Base-by-base conservation (phyloP, 2,329 filamentous ascomycete species). In the Aspergillus brasiliensis region DNA sequence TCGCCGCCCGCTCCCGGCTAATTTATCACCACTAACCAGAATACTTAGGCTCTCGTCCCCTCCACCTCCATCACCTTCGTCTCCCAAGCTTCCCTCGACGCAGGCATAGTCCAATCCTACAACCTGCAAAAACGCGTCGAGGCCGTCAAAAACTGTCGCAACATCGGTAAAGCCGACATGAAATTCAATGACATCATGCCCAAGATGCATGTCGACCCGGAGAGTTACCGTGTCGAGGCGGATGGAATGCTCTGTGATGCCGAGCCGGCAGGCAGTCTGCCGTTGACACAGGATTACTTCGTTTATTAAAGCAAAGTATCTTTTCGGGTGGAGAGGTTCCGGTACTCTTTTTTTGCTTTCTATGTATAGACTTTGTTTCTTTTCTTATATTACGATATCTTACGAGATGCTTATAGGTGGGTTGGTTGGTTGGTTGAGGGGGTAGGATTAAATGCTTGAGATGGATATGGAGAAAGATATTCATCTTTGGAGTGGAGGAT, bases 201-300 rank as follows among this genome's bases (percentile, higher is more conserved):
- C 13, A 86, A 83, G 78, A 97, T 98, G 91, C 87, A 82, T 69
- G 93, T 98, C 61, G 93, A 98, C 75, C 91, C 94, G 5, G 94
- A 98, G 83, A 88, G 85, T 70, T 98, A 97, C 79, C 80, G 83
- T 15, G 93, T 97, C 25, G 88, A 94, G 79, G 93, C 93, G 1
- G 92, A 97, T 77, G 92, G 91, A 0, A 77, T 85, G 75, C 80
- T 88, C 37, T 93, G 90, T 72, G 83, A 80, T 44, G 91, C 91
- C 0, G 91, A 89, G 75, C 91, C 92, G 3, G 86, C 90, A 21
- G 81, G 82, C 25, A 82, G 72, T 54, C 75, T 97, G 76, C 92
- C 92, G 6, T 80, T 97, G 72, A 87, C 89, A 60, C 92, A 96
- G 80, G 81, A 64, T 47, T 69, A 64, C 23, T 69, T 60, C 49